These are phyloP conservation scores for Asterochloris sp. DNA, from an alignment of 139 green algal genomes.

Conservation along the genomic window DNA sequence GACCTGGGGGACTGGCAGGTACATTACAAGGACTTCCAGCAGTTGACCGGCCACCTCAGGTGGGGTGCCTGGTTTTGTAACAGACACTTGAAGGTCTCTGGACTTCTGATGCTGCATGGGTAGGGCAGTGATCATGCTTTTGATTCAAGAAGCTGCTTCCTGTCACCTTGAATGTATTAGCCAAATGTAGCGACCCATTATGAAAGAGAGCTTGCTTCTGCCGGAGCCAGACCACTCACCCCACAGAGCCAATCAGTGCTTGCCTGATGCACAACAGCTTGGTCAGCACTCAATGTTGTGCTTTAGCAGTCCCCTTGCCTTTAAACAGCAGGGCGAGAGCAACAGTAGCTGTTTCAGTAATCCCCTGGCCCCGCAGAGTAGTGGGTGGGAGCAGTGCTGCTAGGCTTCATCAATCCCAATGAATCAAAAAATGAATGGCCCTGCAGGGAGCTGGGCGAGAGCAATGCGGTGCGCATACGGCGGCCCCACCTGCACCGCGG, in stretches of 20 bases:
- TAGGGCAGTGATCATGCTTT: not conserved
- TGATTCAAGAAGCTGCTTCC: not conserved
- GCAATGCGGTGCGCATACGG: constrained; percentile 49
- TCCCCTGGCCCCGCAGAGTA: too few species aligned
- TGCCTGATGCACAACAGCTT: not conserved
- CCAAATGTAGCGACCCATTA: not conserved
- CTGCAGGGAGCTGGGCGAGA: constrained; percentile 63
- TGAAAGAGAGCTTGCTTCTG: not conserved
- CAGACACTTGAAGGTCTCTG: not conserved
- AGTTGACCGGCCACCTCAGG: constrained; percentile 66
- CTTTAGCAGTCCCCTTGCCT: not conserved
- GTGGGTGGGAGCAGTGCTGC: not conserved
- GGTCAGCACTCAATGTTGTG: not conserved
- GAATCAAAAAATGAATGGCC: not conserved
- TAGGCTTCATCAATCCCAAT: not conserved
- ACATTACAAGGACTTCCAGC: constrained; percentile 42
- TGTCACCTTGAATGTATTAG: not conserved
- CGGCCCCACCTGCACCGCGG: constrained; percentile 43
- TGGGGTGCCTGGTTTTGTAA: not conserved
- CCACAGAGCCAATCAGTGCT: not conserved
- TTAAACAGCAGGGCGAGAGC: not conserved
- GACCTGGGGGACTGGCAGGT: constrained; percentile 76
- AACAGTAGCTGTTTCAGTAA: not conserved
- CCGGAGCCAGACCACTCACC: not conserved
- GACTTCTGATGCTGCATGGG: not conserved